Base-by-base conservation (phyloP, 371 early-diverging fungal genomes). In the Mucor velutinosus region DNA sequence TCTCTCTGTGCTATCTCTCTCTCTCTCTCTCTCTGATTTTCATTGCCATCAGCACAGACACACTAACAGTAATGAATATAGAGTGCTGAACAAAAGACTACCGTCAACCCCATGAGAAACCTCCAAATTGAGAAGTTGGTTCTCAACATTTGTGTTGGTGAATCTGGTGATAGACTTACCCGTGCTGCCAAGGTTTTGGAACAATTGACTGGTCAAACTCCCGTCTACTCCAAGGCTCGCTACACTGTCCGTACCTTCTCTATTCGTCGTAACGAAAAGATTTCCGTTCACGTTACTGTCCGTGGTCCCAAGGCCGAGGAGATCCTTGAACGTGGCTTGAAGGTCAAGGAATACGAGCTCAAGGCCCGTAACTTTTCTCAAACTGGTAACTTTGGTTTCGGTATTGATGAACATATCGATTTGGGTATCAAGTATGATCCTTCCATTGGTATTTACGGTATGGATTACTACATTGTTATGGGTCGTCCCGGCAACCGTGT, bases 221-320 rank as follows among this genome's bases (percentile, higher is more conserved):
- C 99, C 71, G 96, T 98, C 76, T 95, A 95, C 90, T 97, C 98
- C 83, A 99, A 99, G 93, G 98, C 99, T 66, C 95, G 99, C 79
- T 96, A 99, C 89, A 99, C 99, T 56, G 97, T 99, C 86, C 94
- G 99, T 87, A 93, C 97, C 77, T 99, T 99, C 90, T 96, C 98
- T 84, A 99, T 99, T 86, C 95, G 99, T 86, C 94, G 99, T 93
- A 99, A 99, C 94, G 99, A 99, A 89, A 99, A 99, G 94, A 99
- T 99, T 74, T 89, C 99, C 64, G 95, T 96, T 67, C 98, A 99
- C 92, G 96, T 96, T 75, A 99, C 99, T 71, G 97, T 99, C 74
- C 95, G 99, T 82, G 99, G 99, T 55, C 76, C 82, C 69, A 84
- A 84, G 80, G 82, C 82, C 58, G 82, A 82, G 86, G 98, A 99